Evolutionary conservation across 176 grass and related monocot genomes (phyloP).

Genomic region (Puya raimondii): DNA sequence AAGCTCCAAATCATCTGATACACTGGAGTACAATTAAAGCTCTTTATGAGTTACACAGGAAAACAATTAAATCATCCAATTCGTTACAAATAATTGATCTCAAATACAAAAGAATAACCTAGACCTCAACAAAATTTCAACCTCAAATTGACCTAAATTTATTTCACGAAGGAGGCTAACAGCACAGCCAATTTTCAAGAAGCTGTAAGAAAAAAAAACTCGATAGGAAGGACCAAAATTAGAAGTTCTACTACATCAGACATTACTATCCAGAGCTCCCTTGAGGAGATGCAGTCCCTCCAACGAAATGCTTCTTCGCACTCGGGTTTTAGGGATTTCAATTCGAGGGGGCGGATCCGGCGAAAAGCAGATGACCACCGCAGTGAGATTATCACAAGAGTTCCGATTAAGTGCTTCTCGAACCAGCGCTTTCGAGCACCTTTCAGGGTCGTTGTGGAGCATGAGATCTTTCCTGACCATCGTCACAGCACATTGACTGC

Average conservation of each 20-base stretch:
- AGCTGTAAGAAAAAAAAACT: not conserved
- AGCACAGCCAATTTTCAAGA: constrained; percentile 16
- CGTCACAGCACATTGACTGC: constrained; percentile 73
- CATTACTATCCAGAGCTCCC: constrained; percentile 73
- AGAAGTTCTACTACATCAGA: constrained; percentile 23
- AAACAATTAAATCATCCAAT: not conserved
- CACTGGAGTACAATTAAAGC: too few species aligned
- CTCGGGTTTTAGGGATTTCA: constrained; percentile 61
- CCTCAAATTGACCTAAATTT: not conserved
- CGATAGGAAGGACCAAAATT: not conserved
- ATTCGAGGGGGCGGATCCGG: constrained; percentile 70
- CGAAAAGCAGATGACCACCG: constrained; percentile 71
- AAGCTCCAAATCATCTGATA: too few species aligned
- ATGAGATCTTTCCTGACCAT: constrained; percentile 78
- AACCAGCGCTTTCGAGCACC: constrained; percentile 67
- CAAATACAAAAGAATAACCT: constrained; percentile 8
- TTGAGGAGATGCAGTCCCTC: constrained; percentile 64
- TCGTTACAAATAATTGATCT: constrained; percentile 10
- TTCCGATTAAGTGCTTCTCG: constrained; percentile 63
- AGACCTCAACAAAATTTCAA: constrained; percentile 12
- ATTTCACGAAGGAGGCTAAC: constrained; percentile 15
- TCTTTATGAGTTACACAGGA: not conserved
- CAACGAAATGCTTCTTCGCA: constrained; percentile 85
- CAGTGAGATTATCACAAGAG: constrained; percentile 76
- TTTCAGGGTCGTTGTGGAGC: constrained; percentile 64